Evolutionary conservation across 306 rosid genomes (phyloP), one percentile per base, ranked within the genome.

Genomic region (Prinsepia uniflora): DNA sequence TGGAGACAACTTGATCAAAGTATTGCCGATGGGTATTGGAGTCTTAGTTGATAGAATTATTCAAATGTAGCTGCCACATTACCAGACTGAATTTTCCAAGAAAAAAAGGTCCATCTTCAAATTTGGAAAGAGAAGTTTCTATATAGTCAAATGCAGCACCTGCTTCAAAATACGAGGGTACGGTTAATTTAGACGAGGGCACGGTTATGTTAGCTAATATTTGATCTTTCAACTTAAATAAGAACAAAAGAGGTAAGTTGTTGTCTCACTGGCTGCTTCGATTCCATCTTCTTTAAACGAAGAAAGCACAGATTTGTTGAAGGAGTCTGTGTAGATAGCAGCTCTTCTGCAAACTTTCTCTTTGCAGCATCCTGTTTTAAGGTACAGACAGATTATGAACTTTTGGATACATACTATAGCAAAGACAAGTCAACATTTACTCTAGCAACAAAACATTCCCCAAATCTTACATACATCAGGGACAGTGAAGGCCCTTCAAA

Each of bases 41-140:
- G 20, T 3, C 34, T 14, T 4, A 12, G 46, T 47, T 17, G 47
- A 67, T 6, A 50, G 57, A 68, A 47, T 24, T 55, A 47, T 24
- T 55, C 34, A 48, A 55, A 73, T 50, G 7, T 52, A 11, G 39
- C 17, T 34, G 57, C 67, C 43, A 36, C 18, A 71, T 67, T 79
- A 92, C 98, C 83, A 87, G 79, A 75, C 98, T 89, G 72, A 87
- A 83, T 64, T 86, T 87, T 72, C 96, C 95, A 22, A 89, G 95
- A 75, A 92, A 86, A 88, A 92, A 89, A 9, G 95, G 89, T 49
- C 95, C 95, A 60, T 87, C 84, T 49, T 80, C 90, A 36, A 86
- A 87, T 75, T 89, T 92, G 60, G 90, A 84, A 66, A 92, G 92
- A 75, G 86, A 84, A 39, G 77, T 83, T 81, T 92, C 92, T 0